Percentiles rank a stretch among this genome's conserved stretches.
Evolutionary conservation across 352 stramenopile species (phyloP).

Genomic region (Aphanomyces astaci): DNA sequence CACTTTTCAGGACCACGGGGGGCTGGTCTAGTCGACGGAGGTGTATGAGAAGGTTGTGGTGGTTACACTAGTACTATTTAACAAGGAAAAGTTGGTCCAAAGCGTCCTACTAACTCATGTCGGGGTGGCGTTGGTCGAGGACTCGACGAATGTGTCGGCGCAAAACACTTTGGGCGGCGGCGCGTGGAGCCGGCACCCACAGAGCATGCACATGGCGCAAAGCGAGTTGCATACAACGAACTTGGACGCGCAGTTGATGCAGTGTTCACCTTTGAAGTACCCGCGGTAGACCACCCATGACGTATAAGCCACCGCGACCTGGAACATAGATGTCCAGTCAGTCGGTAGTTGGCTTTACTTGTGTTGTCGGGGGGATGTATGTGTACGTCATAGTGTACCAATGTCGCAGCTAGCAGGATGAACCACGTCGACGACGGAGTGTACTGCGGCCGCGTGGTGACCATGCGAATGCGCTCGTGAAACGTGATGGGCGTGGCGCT

Average conservation of each 20-base stretch:
- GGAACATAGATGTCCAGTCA: slow-evolving; percentile 15
- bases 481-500: slow-evolving; percentile 34
- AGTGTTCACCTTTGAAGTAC: slow-evolving; percentile 38
- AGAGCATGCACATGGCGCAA: slow-evolving; percentile 46
- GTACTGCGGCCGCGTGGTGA: slow-evolving; percentile 37
- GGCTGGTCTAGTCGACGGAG: neutral
- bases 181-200: slow-evolving; percentile 43
- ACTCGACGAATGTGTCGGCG: neutral
- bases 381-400: neutral
- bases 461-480: slow-evolving; percentile 49
- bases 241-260: slow-evolving; percentile 62
- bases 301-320: slow-evolving; percentile 23
- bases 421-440: slow-evolving; percentile 33
- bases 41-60: too few relatives aligned
- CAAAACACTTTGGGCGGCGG: slow-evolving; percentile 46
- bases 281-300: slow-evolving; percentile 43
- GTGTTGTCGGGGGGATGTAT: too few relatives aligned
- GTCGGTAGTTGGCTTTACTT: neutral
- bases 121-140: neutral
- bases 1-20: neutral
- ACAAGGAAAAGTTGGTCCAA: too few relatives aligned
- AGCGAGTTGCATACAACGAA: slow-evolving; percentile 43
- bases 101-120: neutral
- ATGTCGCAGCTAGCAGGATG: neutral
- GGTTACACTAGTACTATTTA: too few relatives aligned